These are phyloP conservation scores for Talaromyces marneffei DNA, from an alignment of 2,329 filamentous ascomycete genomes.

Conservation along the genomic window DNA sequence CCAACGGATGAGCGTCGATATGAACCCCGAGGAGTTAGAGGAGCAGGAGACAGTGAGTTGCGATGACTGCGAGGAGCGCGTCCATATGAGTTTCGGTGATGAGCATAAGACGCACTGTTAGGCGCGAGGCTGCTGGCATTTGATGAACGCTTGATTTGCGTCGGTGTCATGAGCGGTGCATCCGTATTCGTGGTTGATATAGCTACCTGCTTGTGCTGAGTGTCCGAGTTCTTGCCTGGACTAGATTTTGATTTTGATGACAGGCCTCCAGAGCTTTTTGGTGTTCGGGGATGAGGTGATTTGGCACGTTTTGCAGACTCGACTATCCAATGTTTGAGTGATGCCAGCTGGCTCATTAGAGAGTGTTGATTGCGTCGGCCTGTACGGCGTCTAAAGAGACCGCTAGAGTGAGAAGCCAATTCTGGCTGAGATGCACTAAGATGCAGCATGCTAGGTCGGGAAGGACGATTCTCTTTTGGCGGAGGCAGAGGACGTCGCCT, in stretches of 20 bases:
- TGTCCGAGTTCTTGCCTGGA: conserved; percentile 35
- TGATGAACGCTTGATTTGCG: conserved; percentile 36
- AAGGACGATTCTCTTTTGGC: conserved; percentile 76
- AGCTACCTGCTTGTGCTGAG: conserved; percentile 23
- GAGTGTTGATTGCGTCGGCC: conserved; percentile 55
- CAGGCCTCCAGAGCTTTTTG: conserved; percentile 22
- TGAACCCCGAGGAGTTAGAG: conserved; percentile 79
- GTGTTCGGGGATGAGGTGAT: conserved; percentile 44
- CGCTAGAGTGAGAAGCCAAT: conserved; percentile 49
- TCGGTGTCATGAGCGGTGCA: conserved; percentile 29
- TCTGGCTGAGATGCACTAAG: conserved; percentile 68
- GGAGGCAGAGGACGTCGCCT: conserved; percentile 72
- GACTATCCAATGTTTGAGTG: conserved; percentile 67
- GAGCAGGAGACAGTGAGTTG: conserved; percentile 78
- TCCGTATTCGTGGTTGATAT: conserved; percentile 21
- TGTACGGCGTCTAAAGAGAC: conserved; percentile 50
- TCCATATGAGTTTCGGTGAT: conserved; percentile 38
- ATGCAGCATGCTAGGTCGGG: conserved; percentile 78
- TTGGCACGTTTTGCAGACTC: conserved; percentile 60
- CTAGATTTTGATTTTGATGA: conserved; percentile 37
- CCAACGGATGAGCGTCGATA: conserved; percentile 78
- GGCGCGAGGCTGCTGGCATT: conserved; percentile 38
- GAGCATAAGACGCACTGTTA: conserved; percentile 38
- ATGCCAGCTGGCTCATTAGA: conserved; percentile 61
- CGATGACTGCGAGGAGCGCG: conserved; percentile 44